Conservation (phyloP, 2,329 filamentous ascomycete genomes). For the Penicillium griseofulvum region DNA sequence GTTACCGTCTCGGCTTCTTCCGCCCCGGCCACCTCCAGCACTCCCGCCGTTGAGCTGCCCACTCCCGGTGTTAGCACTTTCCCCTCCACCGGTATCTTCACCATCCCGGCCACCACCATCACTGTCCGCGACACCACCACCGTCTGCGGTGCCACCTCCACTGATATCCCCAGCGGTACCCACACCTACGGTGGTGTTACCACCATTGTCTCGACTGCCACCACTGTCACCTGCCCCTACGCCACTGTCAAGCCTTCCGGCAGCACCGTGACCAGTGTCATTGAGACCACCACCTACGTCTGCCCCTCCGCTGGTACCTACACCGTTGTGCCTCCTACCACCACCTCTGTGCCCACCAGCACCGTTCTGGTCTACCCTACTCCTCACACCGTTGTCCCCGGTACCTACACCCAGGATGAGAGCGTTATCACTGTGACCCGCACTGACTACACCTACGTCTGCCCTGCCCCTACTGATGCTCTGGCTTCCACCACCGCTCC, state of each 20-base stretch:
- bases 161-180: constrained; percentile 61
- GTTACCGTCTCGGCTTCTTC: constrained; percentile 27
- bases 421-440: constrained; percentile 66
- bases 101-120: constrained; percentile 69
- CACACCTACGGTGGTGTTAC: constrained; percentile 72
- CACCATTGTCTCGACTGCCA: constrained; percentile 64
- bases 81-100: constrained; percentile 70
- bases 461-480: constrained; percentile 59
- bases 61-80: constrained; percentile 53
- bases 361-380: constrained; percentile 62
- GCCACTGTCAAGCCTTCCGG: constrained; percentile 61
- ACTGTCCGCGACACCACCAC: constrained; percentile 66
- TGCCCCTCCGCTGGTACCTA: constrained; percentile 73
- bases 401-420: constrained; percentile 70
- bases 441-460: constrained; percentile 67
- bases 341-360: constrained; percentile 56
- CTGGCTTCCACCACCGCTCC: constrained; percentile 27
- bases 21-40: constrained; percentile 16
- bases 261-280: constrained; percentile 62
- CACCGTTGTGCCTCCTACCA: constrained; percentile 65
- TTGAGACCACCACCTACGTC: constrained; percentile 68
- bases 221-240: constrained; percentile 68
- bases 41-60: constrained; percentile 36
- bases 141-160: constrained; percentile 63
- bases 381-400: constrained; percentile 63